Conservation (phyloP, 2,329 filamentous ascomycete species). For the Cercospora sp. region DNA sequence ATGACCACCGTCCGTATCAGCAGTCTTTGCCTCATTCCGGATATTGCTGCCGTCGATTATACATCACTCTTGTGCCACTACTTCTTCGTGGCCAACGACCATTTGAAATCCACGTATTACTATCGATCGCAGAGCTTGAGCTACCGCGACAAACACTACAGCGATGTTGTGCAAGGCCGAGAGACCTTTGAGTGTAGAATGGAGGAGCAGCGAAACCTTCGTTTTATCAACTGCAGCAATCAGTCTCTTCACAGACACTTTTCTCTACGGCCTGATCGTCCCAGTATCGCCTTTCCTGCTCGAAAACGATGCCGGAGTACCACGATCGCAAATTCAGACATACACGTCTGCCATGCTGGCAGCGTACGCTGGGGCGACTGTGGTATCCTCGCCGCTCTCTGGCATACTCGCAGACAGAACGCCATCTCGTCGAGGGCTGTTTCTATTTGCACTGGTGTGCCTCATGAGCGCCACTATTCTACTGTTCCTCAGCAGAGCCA, state of each 20-base stretch:
- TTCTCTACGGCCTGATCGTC: conserved; percentile 58
- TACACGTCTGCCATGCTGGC: neutral
- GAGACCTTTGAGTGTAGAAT: too few relatives aligned
- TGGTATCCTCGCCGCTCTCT: neutral
- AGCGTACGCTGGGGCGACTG: neutral
- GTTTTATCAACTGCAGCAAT: conserved; percentile 35
- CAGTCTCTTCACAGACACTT: conserved; percentile 57
- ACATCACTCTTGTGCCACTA: too few relatives aligned
- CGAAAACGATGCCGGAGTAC: conserved; percentile 48
- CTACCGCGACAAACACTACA: too few relatives aligned
- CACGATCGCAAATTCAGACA: conserved; percentile 46
- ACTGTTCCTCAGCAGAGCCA: neutral
- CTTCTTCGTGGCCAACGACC: too few relatives aligned
- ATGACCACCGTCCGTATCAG: too few relatives aligned
- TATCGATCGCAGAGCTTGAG: too few relatives aligned
- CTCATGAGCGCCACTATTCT: neutral
- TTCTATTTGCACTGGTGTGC: neutral
- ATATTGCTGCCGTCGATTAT: too few relatives aligned
- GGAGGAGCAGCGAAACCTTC: too few relatives aligned
- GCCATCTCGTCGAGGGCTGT: neutral
- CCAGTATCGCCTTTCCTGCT: conserved; percentile 59
- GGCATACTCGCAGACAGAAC: neutral
- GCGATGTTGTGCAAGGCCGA: too few relatives aligned
- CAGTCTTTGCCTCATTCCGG: too few relatives aligned
- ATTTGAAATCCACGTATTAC: too few relatives aligned